Percentiles rank a stretch among this genome's conserved stretches.
phyloP scores from a whole-genome alignment of 306 rosid genomes.

The Casuarina glauca region DNA sequence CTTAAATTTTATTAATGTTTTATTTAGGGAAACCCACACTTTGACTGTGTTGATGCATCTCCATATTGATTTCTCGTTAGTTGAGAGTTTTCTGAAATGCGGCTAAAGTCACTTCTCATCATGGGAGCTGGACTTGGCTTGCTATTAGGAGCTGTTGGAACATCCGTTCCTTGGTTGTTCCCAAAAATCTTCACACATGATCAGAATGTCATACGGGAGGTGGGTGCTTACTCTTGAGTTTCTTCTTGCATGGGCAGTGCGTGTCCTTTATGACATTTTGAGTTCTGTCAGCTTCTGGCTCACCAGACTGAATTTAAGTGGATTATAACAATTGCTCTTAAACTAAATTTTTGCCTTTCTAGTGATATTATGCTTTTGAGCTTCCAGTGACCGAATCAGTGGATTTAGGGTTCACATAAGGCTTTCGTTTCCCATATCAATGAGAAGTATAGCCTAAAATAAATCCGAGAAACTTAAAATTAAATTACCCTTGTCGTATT shows the following conservation, averaged over 20 bases:
- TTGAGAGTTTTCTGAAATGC: conserved; percentile 22
- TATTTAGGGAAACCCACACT: background rate
- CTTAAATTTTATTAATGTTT: background rate
- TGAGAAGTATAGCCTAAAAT: background rate
- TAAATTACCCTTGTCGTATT: background rate
- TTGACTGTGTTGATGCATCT: background rate
- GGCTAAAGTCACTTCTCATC: conserved; percentile 47
- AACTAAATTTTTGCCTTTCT: background rate
- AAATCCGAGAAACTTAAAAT: background rate
- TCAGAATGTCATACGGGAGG: conserved; percentile 73
- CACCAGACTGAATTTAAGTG: too few relatives aligned
- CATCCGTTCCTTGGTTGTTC: conserved; percentile 70
- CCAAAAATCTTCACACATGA: conserved; percentile 77
- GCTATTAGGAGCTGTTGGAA: conserved; percentile 73
- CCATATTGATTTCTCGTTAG: background rate
- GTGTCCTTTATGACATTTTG: background rate
- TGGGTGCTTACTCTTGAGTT: conserved; percentile 33
- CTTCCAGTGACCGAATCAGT: background rate
- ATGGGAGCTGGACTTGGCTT: conserved; percentile 71
- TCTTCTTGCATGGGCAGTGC: background rate
- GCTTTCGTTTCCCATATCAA: background rate
- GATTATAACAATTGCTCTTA: background rate
- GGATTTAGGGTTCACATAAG: background rate
- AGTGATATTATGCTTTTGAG: background rate
- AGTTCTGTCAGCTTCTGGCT: background rate